A percentile compares a stretch with the other conserved stretches of the same genome.
Conservation (phyloP, 1,284 basidiomycete species). For the Neotropicomus parvogracilis region DNA sequence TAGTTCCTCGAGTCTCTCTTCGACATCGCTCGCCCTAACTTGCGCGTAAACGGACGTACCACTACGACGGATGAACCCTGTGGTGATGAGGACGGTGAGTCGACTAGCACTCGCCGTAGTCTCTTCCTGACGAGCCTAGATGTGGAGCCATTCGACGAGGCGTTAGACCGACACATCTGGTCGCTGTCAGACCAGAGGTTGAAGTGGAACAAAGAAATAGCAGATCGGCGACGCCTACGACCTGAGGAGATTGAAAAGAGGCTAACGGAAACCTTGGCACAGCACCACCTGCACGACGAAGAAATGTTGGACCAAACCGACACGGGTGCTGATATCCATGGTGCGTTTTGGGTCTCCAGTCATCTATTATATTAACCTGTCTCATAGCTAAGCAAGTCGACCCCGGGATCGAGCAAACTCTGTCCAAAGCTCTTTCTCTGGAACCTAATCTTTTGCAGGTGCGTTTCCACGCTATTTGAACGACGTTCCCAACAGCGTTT, state of each 20-base stretch:
- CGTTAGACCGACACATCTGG: constrained; percentile 70
- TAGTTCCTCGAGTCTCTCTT: constrained; percentile 64
- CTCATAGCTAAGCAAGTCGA: constrained; percentile 16
- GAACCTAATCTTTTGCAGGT: constrained; percentile 54
- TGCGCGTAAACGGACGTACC: constrained; percentile 77
- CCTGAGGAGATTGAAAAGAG: constrained; percentile 51
- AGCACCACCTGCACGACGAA: constrained; percentile 14
- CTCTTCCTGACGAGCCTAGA: constrained; percentile 39
- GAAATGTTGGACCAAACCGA: constrained; percentile 5
- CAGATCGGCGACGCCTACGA: constrained; percentile 54
- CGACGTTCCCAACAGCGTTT: neutral
- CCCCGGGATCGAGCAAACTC: constrained; percentile 11
- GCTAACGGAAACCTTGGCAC: constrained; percentile 31
- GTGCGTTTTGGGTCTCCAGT: constrained; percentile 10
- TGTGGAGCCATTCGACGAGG: constrained; percentile 77
- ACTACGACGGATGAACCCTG: constrained; percentile 57
- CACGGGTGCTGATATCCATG: neutral
- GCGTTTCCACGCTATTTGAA: constrained; percentile 8
- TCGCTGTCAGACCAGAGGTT: constrained; percentile 63
- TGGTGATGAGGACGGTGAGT: constrained; percentile 49
- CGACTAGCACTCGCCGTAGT: neutral
- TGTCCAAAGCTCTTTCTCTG: constrained; percentile 31
- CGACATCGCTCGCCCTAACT: constrained; percentile 61
- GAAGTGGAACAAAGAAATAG: constrained; percentile 64
- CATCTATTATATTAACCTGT: constrained; percentile 8